These are phyloP conservation scores for Blastobotrys parvus DNA, from an alignment of 805 yeast species.

Conservation along the genomic window DNA sequence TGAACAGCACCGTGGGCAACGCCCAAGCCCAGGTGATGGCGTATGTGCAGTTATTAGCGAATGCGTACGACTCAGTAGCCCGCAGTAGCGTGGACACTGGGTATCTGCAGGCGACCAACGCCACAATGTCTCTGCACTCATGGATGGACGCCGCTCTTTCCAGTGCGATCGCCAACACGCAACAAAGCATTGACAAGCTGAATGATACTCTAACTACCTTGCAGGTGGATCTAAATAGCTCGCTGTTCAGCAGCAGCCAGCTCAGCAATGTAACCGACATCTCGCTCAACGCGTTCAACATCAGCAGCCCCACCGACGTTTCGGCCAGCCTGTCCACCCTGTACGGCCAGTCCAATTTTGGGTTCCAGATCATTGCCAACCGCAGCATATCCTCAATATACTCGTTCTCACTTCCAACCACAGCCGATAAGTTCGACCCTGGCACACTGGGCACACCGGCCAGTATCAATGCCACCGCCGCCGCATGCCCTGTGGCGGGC, in stretches of 20 bases:
- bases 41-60: not conserved
- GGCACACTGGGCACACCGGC: too few species aligned
- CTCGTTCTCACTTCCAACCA: not conserved
- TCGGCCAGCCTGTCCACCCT: not conserved
- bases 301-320: not conserved
- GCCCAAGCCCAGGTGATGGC: not conserved
- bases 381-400: not conserved
- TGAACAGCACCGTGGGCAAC: not conserved
- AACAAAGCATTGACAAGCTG: not conserved
- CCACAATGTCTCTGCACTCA: not conserved
- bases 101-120: not conserved
- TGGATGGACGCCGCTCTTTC: not conserved
- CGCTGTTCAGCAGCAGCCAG: not conserved
- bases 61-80: not conserved
- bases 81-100: not conserved
- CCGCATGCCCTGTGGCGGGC: too few species aligned
- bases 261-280: not conserved
- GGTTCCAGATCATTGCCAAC: not conserved
- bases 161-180: not conserved
- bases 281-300: not conserved
- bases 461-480: too few species aligned
- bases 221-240: not conserved
- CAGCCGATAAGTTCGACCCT: constrained; percentile 3
- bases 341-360: not conserved
- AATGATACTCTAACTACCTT: not conserved